Evolutionary conservation across 257 asterid genomes (phyloP).

Genomic region (Primulina eburnea): DNA sequence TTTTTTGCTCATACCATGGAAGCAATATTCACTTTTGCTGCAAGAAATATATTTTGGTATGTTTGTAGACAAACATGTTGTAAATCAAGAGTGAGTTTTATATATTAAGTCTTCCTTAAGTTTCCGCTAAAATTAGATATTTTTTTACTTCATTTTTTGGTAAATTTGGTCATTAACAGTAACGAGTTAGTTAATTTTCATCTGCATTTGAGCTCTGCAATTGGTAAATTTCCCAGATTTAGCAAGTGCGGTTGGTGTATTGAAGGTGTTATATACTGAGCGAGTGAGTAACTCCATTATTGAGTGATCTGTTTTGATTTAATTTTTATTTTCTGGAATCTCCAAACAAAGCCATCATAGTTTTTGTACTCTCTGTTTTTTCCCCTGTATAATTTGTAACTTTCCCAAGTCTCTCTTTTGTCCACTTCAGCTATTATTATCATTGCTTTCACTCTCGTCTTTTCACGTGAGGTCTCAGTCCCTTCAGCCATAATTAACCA

Average conservation of each 20-base stretch:
- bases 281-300: conserved; percentile 20
- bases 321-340: conserved; percentile 8
- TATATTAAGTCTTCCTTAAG: conserved; percentile 7
- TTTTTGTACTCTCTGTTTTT: conserved; percentile 28
- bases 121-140: conserved; percentile 17
- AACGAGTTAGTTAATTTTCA: background rate
- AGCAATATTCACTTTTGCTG: conserved; percentile 36
- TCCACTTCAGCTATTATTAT: conserved; percentile 11
- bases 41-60: conserved; percentile 25
- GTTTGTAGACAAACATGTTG: conserved; percentile 29
- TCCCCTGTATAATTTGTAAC: conserved; percentile 27
- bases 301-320: conserved; percentile 20
- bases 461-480: no score
- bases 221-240: conserved; percentile 3
- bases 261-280: background rate
- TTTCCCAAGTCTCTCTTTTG: conserved; percentile 22
- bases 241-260: background rate
- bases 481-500: background rate
- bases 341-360: conserved; percentile 15
- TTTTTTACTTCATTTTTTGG: conserved; percentile 1
- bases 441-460: background rate
- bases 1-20: conserved; percentile 27
- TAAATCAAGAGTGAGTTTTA: conserved; percentile 30
- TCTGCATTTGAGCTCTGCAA: background rate
- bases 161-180: background rate